A percentile compares a stretch with the other conserved stretches of the same genome.
Evolutionary conservation across 768 basidiomycete genomes (phyloP).

Genomic region (Phlebiopsis gigantea): DNA sequence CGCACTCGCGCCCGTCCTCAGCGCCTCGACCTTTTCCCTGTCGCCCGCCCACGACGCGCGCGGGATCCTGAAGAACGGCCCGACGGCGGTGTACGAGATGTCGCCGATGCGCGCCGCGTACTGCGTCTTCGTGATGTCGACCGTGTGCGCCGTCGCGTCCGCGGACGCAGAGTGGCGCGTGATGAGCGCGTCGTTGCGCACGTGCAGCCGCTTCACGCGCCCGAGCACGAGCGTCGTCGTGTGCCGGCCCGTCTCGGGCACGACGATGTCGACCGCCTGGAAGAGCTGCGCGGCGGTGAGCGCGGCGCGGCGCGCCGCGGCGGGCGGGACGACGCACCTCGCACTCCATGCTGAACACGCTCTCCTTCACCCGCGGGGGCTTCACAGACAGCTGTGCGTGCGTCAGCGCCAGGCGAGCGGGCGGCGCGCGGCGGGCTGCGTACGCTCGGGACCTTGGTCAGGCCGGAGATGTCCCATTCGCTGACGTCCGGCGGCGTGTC

Average conservation of each 20-base stretch:
- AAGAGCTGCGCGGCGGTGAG: constrained; percentile 34
- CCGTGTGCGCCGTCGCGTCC: constrained; percentile 27
- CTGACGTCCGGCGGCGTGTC: constrained; percentile 48
- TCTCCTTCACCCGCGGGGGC: constrained; percentile 49
- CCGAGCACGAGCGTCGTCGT: constrained; percentile 33
- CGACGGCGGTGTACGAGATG: constrained; percentile 42
- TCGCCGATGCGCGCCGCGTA: constrained; percentile 53
- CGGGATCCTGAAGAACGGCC: constrained; percentile 43
- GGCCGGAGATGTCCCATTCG: constrained; percentile 59
- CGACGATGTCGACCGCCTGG: constrained; percentile 28
- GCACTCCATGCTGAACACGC: constrained; percentile 58
- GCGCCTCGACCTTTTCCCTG: constrained; percentile 23
- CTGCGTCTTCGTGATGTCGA: constrained; percentile 45
- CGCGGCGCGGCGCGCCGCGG: not conserved
- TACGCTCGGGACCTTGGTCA: constrained; percentile 50
- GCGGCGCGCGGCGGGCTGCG: constrained; percentile 17
- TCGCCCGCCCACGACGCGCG: constrained; percentile 34
- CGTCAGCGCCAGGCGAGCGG: not conserved
- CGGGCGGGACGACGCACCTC: constrained; percentile 17
- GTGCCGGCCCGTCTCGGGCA: constrained; percentile 22
- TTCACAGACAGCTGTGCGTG: constrained; percentile 37
- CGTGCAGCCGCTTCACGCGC: constrained; percentile 35
- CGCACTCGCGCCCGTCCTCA: too few relatives aligned
- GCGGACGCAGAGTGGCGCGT: constrained; percentile 41
- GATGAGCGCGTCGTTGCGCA: constrained; percentile 37